Conservation (phyloP, 2,329 filamentous ascomycete genomes). For the Aspergillus transmontanensis region DNA sequence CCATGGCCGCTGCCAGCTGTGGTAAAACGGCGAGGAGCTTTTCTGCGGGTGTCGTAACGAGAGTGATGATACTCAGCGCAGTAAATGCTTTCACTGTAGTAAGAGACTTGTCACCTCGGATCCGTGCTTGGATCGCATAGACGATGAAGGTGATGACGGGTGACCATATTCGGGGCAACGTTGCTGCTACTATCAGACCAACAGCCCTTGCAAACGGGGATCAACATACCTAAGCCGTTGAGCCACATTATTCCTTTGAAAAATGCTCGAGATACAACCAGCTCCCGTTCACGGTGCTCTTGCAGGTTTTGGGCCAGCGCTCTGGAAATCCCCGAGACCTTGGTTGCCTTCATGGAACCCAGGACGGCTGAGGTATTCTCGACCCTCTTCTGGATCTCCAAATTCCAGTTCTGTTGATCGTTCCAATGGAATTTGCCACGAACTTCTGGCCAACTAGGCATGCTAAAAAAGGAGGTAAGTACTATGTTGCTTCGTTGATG, state of each 20-base stretch:
- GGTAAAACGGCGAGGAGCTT: background rate
- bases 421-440: background rate
- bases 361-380: background rate
- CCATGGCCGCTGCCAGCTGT: background rate
- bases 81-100: background rate
- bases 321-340: background rate
- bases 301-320: background rate
- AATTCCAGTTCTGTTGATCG: background rate
- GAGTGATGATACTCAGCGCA: slow-evolving; percentile 1
- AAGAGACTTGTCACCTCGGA: background rate
- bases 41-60: slow-evolving; percentile 4
- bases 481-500: background rate
- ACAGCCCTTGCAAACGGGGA: background rate
- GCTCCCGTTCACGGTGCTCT: background rate
- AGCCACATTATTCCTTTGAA: background rate
- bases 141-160: slow-evolving; percentile 6
- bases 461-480: background rate
- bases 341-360: background rate
- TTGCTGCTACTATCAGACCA: background rate
- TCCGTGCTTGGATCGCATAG: background rate
- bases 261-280: background rate
- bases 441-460: background rate
- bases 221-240: background rate
- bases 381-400: background rate
- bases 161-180: slow-evolving; percentile 3